phyloP scores from a whole-genome alignment of 257 asterid species.

The Lycium barbarum region DNA sequence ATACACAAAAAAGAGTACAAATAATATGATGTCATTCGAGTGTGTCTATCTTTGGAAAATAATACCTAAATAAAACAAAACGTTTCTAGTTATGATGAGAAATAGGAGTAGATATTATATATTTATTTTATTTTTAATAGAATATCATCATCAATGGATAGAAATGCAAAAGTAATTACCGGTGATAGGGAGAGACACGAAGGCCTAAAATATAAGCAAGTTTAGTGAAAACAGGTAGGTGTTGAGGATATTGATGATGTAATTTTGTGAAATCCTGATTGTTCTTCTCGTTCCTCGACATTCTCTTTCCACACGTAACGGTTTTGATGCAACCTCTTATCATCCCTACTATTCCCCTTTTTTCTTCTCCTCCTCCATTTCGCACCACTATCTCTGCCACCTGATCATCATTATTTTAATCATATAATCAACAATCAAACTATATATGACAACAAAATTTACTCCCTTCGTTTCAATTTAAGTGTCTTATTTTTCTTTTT shows the following conservation, averaged over 20 bases:
- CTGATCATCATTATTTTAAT: conserved; percentile 36
- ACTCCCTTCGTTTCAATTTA: too few relatives aligned
- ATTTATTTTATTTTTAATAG: not conserved
- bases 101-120: not conserved
- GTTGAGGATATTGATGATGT: not conserved
- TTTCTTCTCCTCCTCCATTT: conserved; percentile 43
- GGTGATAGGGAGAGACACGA: conserved; percentile 80
- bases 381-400: conserved; percentile 73
- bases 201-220: conserved; percentile 90
- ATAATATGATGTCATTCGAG: not conserved
- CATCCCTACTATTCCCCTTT: conserved; percentile 79
- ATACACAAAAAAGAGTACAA: not conserved
- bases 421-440: too few relatives aligned
- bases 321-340: conserved; percentile 88
- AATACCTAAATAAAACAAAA: not conserved
- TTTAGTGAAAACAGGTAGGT: conserved; percentile 68
- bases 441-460: too few relatives aligned
- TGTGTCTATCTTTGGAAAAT: not conserved
- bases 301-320: conserved; percentile 75
- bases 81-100: not conserved
- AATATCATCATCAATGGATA: not conserved
- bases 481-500: too few relatives aligned
- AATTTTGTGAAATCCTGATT: conserved; percentile 1
- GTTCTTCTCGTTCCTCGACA: conserved; percentile 39
- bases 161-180: conserved; percentile 48